Percentiles rank a stretch among this genome's conserved stretches.
Evolutionary conservation across 2,329 filamentous ascomycete genomes (phyloP).

Genomic region (Sporothrix phasma): DNA sequence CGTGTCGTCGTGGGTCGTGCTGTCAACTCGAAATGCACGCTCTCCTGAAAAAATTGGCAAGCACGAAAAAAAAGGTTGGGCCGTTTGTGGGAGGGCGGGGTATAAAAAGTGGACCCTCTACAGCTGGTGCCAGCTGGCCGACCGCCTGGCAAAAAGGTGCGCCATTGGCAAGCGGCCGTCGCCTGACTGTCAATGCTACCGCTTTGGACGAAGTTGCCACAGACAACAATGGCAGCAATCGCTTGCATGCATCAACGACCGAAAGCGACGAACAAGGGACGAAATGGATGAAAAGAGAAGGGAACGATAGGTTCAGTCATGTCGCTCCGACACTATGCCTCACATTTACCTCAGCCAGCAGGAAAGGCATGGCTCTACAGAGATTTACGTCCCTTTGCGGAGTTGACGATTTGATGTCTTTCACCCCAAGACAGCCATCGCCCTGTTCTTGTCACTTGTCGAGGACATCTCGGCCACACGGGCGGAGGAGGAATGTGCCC

Average conservation of each 20-base stretch:
- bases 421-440: not conserved
- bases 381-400: too few relatives aligned
- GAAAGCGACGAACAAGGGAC: not conserved
- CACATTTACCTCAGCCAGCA: too few relatives aligned
- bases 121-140: slow-evolving; percentile 12
- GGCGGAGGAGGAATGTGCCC: not conserved
- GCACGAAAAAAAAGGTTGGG: slow-evolving; percentile 4
- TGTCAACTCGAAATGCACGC: not conserved
- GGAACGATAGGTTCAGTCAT: too few relatives aligned
- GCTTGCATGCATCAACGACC: too few relatives aligned
- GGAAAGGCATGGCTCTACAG: too few relatives aligned
- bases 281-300: too few relatives aligned
- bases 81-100: slow-evolving; percentile 14
- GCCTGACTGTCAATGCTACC: not conserved
- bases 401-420: too few relatives aligned
- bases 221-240: not conserved
- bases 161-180: not conserved
- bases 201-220: not conserved
- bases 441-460: too few relatives aligned
- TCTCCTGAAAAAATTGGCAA: not conserved
- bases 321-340: too few relatives aligned
- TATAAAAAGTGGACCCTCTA: not conserved
- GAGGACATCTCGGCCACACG: not conserved
- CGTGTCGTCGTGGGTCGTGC: not conserved
- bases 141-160: too few relatives aligned